Base-by-base conservation (phyloP, 345 rosid species). In the Theobroma cacao region DNA sequence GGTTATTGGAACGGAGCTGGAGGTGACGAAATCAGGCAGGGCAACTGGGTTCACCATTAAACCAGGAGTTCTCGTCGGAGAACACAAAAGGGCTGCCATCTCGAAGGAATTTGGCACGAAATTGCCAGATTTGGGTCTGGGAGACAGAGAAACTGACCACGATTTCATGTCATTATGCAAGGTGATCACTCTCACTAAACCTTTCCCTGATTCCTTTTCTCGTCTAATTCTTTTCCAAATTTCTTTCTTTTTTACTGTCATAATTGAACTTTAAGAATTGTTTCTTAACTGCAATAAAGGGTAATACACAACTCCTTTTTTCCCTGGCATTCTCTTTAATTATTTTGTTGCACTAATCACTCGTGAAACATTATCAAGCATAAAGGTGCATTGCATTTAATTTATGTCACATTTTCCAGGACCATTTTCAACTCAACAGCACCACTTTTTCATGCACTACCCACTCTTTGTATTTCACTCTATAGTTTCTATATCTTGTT, bases 161-260 rank as follows among this genome's bases (percentile, higher is more conserved):
- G 93, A 89, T 50, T 93, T 95, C 89, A 90, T 95, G 97, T 84
- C 99, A 75, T 55, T 91, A 18, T 95, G 98, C 95, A 92, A 92
- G 98, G 99, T 95, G n/a, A n/a, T 65, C 47, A 52, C 7, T 61
- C 31, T n/a, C 48, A 15, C 43, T 26, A n/a, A n/a, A n/a, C n/a
- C n/a, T n/a, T n/a, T n/a, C 22, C 58, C 1, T n/a, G 10, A 5
- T 45, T 31, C 43, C 56, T 55, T 48, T 55, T n/a, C 7, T 0
- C 48, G 7, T 40, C 7, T 26, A 2, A 13, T 45, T 41, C 31
- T 26, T 6, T 67, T 41, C 34, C 22, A 9, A 31, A 3, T 62
- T 63, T 28, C 11, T 61, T 64, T 7, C 36, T 28, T 36, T 20
- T 47, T 73, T 18, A 26, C 17, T 40, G 34, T 13, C 1, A 36